Percentiles rank a stretch among this genome's conserved stretches.
phyloP scores from a whole-genome alignment of 768 basidiomycete genomes.

The Boletellus sp. region DNA sequence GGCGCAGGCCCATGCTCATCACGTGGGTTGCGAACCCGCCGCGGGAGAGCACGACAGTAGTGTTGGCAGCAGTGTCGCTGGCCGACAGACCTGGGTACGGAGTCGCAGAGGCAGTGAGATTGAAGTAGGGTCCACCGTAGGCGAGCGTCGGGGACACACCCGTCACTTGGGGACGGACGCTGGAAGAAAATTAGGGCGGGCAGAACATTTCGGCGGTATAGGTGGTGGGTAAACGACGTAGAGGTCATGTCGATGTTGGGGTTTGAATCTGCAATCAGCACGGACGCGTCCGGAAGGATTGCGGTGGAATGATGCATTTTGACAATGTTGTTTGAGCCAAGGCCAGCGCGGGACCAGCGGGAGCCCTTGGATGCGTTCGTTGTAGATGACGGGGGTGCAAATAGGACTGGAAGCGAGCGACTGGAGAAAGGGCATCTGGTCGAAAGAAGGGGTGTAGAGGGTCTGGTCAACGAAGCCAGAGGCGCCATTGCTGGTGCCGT shows the following conservation, averaged over 20 bases:
- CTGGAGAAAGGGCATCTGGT: slow-evolving; percentile 63
- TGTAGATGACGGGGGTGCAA: slow-evolving; percentile 77
- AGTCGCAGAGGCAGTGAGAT: slow-evolving; percentile 53
- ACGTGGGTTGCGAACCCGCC: slow-evolving; percentile 82
- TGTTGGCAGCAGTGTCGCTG: slow-evolving; percentile 68
- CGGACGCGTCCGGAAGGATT: slow-evolving; percentile 81
- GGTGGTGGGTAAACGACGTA: too few species aligned
- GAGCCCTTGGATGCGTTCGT: slow-evolving; percentile 63
- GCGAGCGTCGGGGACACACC: too few species aligned
- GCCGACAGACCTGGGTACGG: slow-evolving; percentile 60
- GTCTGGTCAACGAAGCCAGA: too few species aligned
- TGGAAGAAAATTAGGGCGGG: too few species aligned
- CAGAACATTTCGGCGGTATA: too few species aligned
- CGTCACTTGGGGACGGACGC: too few species aligned
- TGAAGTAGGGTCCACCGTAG: too few species aligned
- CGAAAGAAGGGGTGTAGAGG: too few species aligned
- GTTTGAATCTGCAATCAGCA: too few species aligned
- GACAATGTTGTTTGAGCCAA: slow-evolving; percentile 60
- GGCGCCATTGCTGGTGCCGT: slow-evolving; percentile 82
- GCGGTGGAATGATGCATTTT: slow-evolving; percentile 91
- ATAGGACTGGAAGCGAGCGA: slow-evolving; percentile 80
- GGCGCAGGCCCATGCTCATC: slow-evolving; percentile 87
- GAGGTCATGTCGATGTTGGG: too few species aligned
- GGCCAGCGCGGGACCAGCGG: slow-evolving; percentile 71
- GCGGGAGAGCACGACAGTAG: slow-evolving; percentile 74